phyloP scores from a whole-genome alignment of 2,329 filamentous ascomycete genomes.

The Penicillium verrucosum region DNA sequence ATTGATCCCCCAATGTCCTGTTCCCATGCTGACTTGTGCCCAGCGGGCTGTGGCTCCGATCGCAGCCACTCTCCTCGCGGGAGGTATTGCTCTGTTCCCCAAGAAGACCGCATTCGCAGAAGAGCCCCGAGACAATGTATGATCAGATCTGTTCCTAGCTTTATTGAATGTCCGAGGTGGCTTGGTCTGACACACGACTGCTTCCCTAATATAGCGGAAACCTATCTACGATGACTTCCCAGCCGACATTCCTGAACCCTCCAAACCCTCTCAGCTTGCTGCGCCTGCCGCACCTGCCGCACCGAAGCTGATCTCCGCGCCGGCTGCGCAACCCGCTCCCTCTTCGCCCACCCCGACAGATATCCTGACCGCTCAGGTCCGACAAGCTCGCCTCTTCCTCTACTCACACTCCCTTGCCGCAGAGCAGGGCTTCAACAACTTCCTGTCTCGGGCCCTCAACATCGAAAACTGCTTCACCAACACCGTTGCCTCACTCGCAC shows the following conservation, averaged over 20 bases:
- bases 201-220: conserved; percentile 35
- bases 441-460: conserved; percentile 75
- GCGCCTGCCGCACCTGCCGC: conserved; percentile 9
- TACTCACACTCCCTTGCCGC: conserved; percentile 70
- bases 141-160: conserved; percentile 14
- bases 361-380: conserved; percentile 78
- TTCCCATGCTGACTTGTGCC: conserved; percentile 25
- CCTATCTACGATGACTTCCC: conserved; percentile 45
- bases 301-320: conserved; percentile 17
- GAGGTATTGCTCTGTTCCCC: conserved; percentile 40
- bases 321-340: conserved; percentile 21
- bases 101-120: conserved; percentile 44
- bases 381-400: conserved; percentile 73
- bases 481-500: conserved; percentile 84
- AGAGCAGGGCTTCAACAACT: conserved; percentile 78
- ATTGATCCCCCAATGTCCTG: conserved; percentile 14
- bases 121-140: conserved; percentile 37
- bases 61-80: conserved; percentile 41
- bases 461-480: conserved; percentile 87
- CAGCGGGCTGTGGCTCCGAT: conserved; percentile 41
- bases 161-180: not conserved
- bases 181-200: conserved; percentile 14
- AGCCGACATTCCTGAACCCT: conserved; percentile 29
- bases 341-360: conserved; percentile 75
- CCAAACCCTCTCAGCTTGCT: conserved; percentile 22